Percentiles rank a stretch among this genome's conserved stretches.
phyloP scores from a whole-genome alignment of 495 filamentous ascomycete genomes.

The Cercophora newfieldiana region DNA sequence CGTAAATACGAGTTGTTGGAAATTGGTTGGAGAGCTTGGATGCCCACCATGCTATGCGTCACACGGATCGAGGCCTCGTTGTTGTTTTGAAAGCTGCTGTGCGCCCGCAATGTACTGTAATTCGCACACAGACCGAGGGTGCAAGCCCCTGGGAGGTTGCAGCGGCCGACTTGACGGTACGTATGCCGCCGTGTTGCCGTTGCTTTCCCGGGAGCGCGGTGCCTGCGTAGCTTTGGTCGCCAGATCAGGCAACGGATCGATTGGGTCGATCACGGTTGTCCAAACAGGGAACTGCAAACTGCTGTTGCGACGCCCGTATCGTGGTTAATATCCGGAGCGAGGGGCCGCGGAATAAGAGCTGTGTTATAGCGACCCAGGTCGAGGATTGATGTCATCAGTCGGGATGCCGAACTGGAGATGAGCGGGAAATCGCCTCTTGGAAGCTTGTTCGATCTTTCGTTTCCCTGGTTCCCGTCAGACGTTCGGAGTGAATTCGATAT shows the following conservation, averaged over 20 bases:
- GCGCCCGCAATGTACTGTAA: background rate
- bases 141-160: background rate
- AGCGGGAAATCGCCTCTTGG: background rate
- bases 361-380: background rate
- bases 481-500: background rate
- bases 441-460: background rate
- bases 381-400: background rate
- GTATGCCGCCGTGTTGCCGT: background rate
- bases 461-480: background rate
- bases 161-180: background rate
- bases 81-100: slow-evolving; percentile 13
- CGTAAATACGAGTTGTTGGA: background rate
- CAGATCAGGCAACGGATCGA: background rate
- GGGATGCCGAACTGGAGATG: background rate
- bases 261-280: background rate
- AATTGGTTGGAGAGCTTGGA: background rate
- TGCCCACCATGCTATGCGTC: background rate
- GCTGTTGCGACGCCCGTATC: background rate
- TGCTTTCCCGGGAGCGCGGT: too few relatives aligned
- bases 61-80: background rate
- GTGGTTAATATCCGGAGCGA: background rate
- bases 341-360: background rate
- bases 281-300: background rate
- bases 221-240: too few relatives aligned
- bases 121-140: background rate